A percentile compares a stretch with the other conserved stretches of the same genome.
phyloP scores from a whole-genome alignment of 2,329 filamentous ascomycete genomes.

The Fonsecaea nubica region DNA sequence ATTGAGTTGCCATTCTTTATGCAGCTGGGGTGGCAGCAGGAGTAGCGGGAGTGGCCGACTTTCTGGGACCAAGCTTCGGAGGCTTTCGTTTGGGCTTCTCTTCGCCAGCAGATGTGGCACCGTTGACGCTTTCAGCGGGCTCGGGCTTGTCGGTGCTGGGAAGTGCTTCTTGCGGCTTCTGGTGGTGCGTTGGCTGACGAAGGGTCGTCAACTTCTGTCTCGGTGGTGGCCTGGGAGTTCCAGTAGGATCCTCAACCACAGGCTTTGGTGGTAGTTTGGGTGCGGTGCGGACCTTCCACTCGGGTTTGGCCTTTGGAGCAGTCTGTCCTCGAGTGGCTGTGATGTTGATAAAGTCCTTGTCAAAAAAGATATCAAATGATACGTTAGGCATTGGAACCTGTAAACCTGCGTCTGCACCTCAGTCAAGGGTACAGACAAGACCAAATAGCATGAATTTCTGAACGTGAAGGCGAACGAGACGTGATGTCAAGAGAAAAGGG shows the following conservation, averaged over 20 bases:
- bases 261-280: conserved; percentile 42
- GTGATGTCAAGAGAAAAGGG: conserved; percentile 15
- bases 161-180: conserved; percentile 4
- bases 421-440: conserved; percentile 7
- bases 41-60: conserved; percentile 25
- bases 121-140: conserved; percentile 18
- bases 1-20: conserved; percentile 39
- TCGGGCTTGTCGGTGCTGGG: conserved; percentile 10
- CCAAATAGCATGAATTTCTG: not conserved
- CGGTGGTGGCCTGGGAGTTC: conserved; percentile 31
- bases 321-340: conserved; percentile 40
- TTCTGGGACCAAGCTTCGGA: conserved; percentile 39
- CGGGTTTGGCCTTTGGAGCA: conserved; percentile 42
- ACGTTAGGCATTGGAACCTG: conserved; percentile 43
- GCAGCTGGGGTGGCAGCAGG: not conserved
- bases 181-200: conserved; percentile 27
- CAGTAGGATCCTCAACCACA: conserved; percentile 27
- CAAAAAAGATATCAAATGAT: conserved; percentile 42
- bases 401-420: conserved; percentile 7
- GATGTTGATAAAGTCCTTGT: conserved; percentile 43
- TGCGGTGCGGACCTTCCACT: conserved; percentile 41
- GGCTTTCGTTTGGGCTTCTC: conserved; percentile 37
- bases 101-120: conserved; percentile 28
- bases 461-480: not conserved
- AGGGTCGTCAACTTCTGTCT: conserved; percentile 38